Base-by-base conservation (phyloP, 768 basidiomycete species). In the Russula ochroleuca region DNA sequence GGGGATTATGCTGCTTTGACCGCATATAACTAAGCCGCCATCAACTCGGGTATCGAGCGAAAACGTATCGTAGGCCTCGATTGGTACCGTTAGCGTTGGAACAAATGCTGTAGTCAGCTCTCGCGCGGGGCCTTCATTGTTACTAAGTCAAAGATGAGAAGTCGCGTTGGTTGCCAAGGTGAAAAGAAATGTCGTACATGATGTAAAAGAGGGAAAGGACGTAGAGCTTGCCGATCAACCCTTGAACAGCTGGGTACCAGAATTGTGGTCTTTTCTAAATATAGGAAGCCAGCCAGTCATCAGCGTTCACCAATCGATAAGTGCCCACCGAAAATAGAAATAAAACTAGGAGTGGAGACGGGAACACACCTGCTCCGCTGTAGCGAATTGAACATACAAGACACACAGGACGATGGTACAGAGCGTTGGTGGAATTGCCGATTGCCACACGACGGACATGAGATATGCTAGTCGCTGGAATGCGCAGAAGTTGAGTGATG, bases 211-310 rank as follows among this genome's bases (percentile, higher is more conserved):
- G 52, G 4, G 63, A 64, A 23, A 64, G 57, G 21, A 60, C 57
- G 19, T 64, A 64, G 57, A 64, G 63, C 63, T 64, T 64, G 23
- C 63, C 63, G 2, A 55, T 19, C 52, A 55, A n/a, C 21, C 23
- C 57, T 13, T 59, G 57, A 25, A 64, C 1, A 10, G 38, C 14
- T 17, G 58, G 9, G 31, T 6, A 55, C 63, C 63, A 64, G 31
- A 64, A 17, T 41, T 35, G 11, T 4, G n/a, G 10, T 17, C 35
- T 54, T 35, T 56, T 49, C 63, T 64, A 14, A n/a, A n/a, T n/a
- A n/a, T n/a, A 28, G 23, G 11, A 15, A 17, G 25, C n/a, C n/a
- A n/a, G 19, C 19, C 17, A 5, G 37, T 48, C 1, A n/a, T 64
- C 40, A 56, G 38, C 19, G 6, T 25, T 35, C 45, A 5, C 21